Percentiles rank a stretch among this genome's conserved stretches.
Conservation (phyloP, 2,329 filamentous ascomycete species). For the Beauveria brongniartii region DNA sequence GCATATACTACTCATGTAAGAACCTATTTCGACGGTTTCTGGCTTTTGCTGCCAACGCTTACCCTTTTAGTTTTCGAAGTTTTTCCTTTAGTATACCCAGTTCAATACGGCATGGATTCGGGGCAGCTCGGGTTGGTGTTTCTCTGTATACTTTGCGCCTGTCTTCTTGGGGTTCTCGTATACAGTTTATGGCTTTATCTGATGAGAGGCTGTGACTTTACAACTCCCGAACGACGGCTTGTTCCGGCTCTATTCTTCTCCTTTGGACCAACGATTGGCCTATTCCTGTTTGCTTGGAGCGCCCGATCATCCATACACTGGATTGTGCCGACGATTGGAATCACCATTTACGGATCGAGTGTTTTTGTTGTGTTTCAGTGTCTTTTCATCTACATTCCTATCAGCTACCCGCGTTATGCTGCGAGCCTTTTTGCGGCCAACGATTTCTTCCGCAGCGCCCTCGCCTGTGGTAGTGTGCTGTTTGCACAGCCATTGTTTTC, state of each 20-base stretch:
- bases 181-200: conserved; percentile 45
- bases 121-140: conserved; percentile 54
- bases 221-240: conserved; percentile 43
- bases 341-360: conserved; percentile 43
- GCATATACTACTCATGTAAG: conserved; percentile 49
- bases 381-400: conserved; percentile 53
- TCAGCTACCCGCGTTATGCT: conserved; percentile 48
- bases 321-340: conserved; percentile 48
- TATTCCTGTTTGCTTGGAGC: conserved; percentile 55
- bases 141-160: conserved; percentile 50
- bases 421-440: conserved; percentile 54
- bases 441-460: conserved; percentile 48
- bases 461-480: conserved; percentile 52
- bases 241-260: conserved; percentile 45
- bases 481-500: conserved; percentile 52
- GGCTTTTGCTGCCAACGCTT: not conserved
- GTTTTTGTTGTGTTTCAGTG: conserved; percentile 51
- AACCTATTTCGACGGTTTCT: conserved; percentile 6
- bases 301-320: conserved; percentile 42
- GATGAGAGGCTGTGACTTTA: conserved; percentile 44
- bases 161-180: conserved; percentile 39
- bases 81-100: conserved; percentile 56
- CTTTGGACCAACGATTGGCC: conserved; percentile 46
- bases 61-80: conserved; percentile 45
- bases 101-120: conserved; percentile 50